These are phyloP conservation scores for Boletus tylopilopsis DNA, from an alignment of 768 basidiomycete genomes.

Conservation along the genomic window DNA sequence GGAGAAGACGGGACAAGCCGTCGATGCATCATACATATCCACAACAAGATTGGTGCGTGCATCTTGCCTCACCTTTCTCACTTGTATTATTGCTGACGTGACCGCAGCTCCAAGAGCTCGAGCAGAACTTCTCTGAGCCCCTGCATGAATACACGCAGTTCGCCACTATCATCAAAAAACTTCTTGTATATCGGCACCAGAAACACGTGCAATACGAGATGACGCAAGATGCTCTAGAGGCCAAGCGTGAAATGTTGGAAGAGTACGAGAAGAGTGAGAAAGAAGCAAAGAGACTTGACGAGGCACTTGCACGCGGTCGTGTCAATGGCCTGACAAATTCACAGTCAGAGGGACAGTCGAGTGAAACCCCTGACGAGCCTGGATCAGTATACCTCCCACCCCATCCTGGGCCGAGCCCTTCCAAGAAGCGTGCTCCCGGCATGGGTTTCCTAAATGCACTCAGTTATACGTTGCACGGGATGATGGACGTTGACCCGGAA, in stretches of 20 bases:
- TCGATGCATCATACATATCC: conserved; percentile 90
- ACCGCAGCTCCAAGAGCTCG: conserved; percentile 83
- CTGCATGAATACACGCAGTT: conserved; percentile 96
- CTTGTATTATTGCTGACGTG: conserved; percentile 5
- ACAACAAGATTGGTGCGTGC: conserved; percentile 78
- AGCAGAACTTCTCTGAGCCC: conserved; percentile 94
- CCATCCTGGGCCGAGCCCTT: conserved; percentile 75
- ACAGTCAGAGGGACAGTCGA: conserved; percentile 30
- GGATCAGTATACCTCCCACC: conserved; percentile 61
- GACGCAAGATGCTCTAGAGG: conserved; percentile 87
- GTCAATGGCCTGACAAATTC: conserved; percentile 26
- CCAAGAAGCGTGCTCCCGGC: conserved; percentile 60
- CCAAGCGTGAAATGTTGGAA: conserved; percentile 78
- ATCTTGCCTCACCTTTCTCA: conserved; percentile 3
- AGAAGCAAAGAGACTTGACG: conserved; percentile 86
- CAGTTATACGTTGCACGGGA: conserved; percentile 91
- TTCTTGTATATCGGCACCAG: conserved; percentile 93
- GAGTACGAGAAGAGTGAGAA: conserved; percentile 90
- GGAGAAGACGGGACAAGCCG: conserved; percentile 96
- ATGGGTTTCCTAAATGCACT: conserved; percentile 89
- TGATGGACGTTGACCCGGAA: conserved; percentile 99
- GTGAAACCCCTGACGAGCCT: conserved; percentile 38
- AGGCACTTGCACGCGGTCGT: conserved; percentile 69
- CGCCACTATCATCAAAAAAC: conserved; percentile 88
- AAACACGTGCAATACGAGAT: conserved; percentile 98